Percentiles rank a stretch among this genome's conserved stretches.
Conservation (phyloP, 805 yeast species). For the Tetrapisispora taiwanensis region DNA sequence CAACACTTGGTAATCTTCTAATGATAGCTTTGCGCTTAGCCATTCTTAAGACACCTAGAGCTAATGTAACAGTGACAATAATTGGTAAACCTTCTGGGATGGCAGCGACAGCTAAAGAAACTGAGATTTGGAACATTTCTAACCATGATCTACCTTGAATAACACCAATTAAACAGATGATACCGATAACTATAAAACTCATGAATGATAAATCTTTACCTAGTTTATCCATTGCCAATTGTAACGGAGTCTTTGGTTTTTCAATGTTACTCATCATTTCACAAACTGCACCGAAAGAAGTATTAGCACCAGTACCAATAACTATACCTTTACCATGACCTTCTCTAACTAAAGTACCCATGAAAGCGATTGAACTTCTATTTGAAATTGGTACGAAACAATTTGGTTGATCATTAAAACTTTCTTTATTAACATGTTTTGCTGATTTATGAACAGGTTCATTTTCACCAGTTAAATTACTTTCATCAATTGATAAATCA, state of each 20-base stretch:
- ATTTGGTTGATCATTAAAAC: constrained; percentile 21
- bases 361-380: constrained; percentile 73
- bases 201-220: constrained; percentile 83
- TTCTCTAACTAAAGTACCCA: constrained; percentile 96
- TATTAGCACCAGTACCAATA: constrained; percentile 76
- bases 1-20: constrained; percentile 87
- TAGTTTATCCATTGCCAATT: constrained; percentile 86
- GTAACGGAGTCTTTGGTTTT: constrained; percentile 96
- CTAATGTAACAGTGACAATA: constrained; percentile 93
- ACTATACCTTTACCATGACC: constrained; percentile 94
- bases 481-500: constrained; percentile 81
- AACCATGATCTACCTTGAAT: constrained; percentile 91
- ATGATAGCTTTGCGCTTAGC: constrained; percentile 91
- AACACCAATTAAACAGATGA: constrained; percentile 85
- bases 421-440: constrained; percentile 32
- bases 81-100: constrained; percentile 98
- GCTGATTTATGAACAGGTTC: constrained; percentile 66
- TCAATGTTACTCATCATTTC: constrained; percentile 92
- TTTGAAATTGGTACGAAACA: constrained; percentile 48
- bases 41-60: constrained; percentile 93
- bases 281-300: constrained; percentile 91
- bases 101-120: constrained; percentile 96
- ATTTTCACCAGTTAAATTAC: constrained; percentile 92
- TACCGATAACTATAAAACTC: constrained; percentile 79
- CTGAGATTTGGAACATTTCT: constrained; percentile 96